Evolutionary conservation across 768 basidiomycete species (phyloP), one percentile per base, ranked within the genome.

Genomic region (Pulveroboletus sp.): DNA sequence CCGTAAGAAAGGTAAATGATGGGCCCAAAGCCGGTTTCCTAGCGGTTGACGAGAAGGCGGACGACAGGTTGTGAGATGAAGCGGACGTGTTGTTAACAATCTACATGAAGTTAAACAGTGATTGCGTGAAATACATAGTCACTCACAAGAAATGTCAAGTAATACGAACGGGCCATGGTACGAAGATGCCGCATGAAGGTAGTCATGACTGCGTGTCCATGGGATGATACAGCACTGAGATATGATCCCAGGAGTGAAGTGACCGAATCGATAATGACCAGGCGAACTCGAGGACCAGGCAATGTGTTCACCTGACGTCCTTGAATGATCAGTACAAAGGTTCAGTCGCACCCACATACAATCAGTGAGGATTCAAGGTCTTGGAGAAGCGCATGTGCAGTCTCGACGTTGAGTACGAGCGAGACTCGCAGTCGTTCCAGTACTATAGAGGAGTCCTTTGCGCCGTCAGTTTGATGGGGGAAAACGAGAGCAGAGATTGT

Each of bases 181-280:
- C 80, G 77, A 24, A 89, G 72, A 46, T 81, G 76, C 2, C 75
- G 77, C 82, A 89, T 87, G 49, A 89, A 79, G 3, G 76, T 74
- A 0, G 76, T 77, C 86, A 89, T 89, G 15, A 78, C 68, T 0
- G 86, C 82, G 61, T 91, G 88, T 5, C 89, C 88, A 69, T 88
- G 80, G 3, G 85, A 78, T 5, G 87, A 83, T 4, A 80, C 71
- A 0, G 78, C 79, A 57, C 78, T 86, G 18, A 90, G 71, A 39
- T 77, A 68, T 1, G 85, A 82, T 8, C 78, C 76, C 11, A 90
- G 61, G 24, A 90, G 72, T 14, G 82, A 71, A 2, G 87, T 85
- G 36, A 89, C 69, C 15, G 73, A 61, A 60, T 90, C 88, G 28
- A 91, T 73, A 10, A 89, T 79, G 8, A 90, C 59, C 43, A 76